These are phyloP conservation scores for Hemisphaericaspora xylanilytica DNA, from an alignment of 1,139 yeast genomes.

Conservation along the genomic window DNA sequence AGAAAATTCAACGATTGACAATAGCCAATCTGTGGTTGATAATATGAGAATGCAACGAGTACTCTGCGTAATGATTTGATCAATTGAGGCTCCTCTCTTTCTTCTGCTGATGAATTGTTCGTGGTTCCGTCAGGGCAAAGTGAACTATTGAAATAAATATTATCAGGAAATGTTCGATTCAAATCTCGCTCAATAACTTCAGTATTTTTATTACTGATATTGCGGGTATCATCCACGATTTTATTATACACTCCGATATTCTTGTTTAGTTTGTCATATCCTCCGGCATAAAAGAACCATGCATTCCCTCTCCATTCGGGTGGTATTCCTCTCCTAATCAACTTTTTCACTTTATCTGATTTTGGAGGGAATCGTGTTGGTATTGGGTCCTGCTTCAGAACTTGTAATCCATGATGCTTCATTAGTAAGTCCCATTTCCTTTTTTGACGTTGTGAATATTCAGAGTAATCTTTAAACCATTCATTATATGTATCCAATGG, in stretches of 20 bases:
- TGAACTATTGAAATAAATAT: conserved; percentile 57
- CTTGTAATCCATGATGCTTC: conserved; percentile 62
- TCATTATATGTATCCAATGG: conserved; percentile 57
- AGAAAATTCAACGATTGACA: conserved; percentile 92
- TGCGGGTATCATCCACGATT: conserved; percentile 55
- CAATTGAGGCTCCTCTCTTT: conserved; percentile 52
- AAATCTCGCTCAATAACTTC: conserved; percentile 93
- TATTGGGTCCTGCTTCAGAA: conserved; percentile 26
- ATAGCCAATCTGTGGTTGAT: conserved; percentile 89
- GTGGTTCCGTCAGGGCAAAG: conserved; percentile 3
- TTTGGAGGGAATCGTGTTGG: conserved; percentile 73
- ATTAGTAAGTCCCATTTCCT: conserved; percentile 72
- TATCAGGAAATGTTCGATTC: conserved; percentile 93
- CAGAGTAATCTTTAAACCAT: conserved; percentile 74
- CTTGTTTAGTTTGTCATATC: conserved; percentile 67
- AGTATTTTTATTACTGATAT: conserved; percentile 62
- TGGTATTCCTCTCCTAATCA: conserved; percentile 88
- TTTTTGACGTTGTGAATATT: conserved; percentile 59
- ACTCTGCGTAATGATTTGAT: conserved; percentile 76
- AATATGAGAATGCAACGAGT: conserved; percentile 76
- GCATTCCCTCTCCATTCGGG: conserved; percentile 97
- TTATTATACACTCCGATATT: conserved; percentile 72
- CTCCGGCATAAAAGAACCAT: conserved; percentile 97
- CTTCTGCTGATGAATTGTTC: conserved; percentile 4
- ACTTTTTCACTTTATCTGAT: conserved; percentile 77